Conservation (phyloP, 1,284 basidiomycete genomes). For the Ustilago loliicola region DNA sequence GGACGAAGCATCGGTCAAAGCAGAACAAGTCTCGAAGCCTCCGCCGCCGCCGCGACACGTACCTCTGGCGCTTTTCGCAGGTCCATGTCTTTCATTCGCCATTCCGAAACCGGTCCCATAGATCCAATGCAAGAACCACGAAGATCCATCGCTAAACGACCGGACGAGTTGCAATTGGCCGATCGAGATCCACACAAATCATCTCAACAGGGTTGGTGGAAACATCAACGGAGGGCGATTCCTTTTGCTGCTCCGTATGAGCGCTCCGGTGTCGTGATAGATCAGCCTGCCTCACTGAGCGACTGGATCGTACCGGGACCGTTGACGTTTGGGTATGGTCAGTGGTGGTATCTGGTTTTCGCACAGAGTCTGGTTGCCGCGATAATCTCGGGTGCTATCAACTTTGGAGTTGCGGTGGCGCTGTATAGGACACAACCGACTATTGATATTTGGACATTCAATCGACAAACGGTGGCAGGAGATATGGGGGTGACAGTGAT, state of each 20-base stretch:
- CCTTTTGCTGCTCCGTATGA: constrained; percentile 53
- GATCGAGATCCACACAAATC: constrained; percentile 39
- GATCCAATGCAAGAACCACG: constrained; percentile 54
- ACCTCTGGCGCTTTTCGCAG: constrained; percentile 24
- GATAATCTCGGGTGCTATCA: constrained; percentile 61
- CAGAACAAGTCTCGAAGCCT: constrained; percentile 23
- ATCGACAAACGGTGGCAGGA: constrained; percentile 61
- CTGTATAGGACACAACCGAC: constrained; percentile 50
- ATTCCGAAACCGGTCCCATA: constrained; percentile 19
- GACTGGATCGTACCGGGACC: constrained; percentile 52
- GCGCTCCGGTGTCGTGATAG: constrained; percentile 48
- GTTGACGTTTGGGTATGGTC: constrained; percentile 38
- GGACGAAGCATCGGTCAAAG: constrained; percentile 14
- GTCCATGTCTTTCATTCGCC: constrained; percentile 21
- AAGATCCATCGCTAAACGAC: constrained; percentile 45
- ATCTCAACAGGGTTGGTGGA: constrained; percentile 5
- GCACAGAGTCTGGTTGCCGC: constrained; percentile 45
- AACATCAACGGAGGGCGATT: constrained; percentile 24
- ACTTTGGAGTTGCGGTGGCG: constrained; percentile 65
- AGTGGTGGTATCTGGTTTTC: constrained; percentile 51
- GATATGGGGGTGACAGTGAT: constrained; percentile 69
- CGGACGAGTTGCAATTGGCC: constrained; percentile 31
- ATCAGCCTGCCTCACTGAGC: constrained; percentile 27
- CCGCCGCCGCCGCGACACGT: constrained; percentile 12
- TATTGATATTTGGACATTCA: constrained; percentile 60